A percentile compares a stretch with the other conserved stretches of the same genome.
phyloP scores from a whole-genome alignment of 805 yeast genomes.

The Candida dendrica region DNA sequence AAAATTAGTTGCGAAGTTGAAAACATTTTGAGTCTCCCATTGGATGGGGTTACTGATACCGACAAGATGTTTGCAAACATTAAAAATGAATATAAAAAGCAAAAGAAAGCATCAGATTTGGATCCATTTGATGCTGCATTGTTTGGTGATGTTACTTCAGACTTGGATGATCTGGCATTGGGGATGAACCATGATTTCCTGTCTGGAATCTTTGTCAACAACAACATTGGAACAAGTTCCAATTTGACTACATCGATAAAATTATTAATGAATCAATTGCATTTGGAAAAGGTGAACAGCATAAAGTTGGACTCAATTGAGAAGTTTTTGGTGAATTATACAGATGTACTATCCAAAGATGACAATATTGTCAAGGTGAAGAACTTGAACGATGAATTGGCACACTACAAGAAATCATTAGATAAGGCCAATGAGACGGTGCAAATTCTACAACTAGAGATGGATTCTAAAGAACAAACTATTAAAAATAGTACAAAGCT shows the following conservation, averaged over 20 bases:
- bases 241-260: slow-evolving; percentile 50
- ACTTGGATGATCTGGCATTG: slow-evolving; percentile 42
- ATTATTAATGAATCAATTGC: slow-evolving; percentile 45
- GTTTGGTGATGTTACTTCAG: slow-evolving; percentile 48
- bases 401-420: not conserved
- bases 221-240: slow-evolving; percentile 51
- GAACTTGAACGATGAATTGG: not conserved
- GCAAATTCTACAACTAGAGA: not conserved
- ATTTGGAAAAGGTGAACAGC: slow-evolving; percentile 53
- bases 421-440: not conserved
- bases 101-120: slow-evolving; percentile 17
- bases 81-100: slow-evolving; percentile 5
- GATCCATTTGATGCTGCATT: slow-evolving; percentile 49
- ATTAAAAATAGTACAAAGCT: not conserved
- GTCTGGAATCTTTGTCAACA: slow-evolving; percentile 51
- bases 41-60: slow-evolving; percentile 23
- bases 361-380: not conserved
- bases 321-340: slow-evolving; percentile 46
- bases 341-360: slow-evolving; percentile 8
- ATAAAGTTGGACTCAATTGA: slow-evolving; percentile 48
- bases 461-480: not conserved
- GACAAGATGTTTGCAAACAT: slow-evolving; percentile 8
- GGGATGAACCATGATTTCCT: slow-evolving; percentile 40
- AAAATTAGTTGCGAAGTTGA: slow-evolving; percentile 83
- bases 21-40: slow-evolving; percentile 47